A percentile compares a stretch with the other conserved stretches of the same genome.
Conservation (phyloP, 1,284 basidiomycete species). For the Trametes hirsuta region DNA sequence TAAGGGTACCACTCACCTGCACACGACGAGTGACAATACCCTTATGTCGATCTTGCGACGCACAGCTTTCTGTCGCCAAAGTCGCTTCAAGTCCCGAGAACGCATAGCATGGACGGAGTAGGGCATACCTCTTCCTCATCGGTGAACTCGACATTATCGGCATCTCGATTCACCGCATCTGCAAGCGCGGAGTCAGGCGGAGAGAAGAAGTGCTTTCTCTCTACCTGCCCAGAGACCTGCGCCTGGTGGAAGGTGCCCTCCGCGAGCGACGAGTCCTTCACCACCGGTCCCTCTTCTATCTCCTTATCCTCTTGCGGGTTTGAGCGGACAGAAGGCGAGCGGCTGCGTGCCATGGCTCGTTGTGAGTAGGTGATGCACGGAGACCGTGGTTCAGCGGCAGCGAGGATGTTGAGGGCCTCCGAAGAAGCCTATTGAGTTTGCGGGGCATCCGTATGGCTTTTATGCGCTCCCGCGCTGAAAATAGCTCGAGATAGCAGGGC, state of each 20-base stretch:
- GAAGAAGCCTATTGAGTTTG: neutral
- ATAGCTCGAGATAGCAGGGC: neutral
- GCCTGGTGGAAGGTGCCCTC: conserved; percentile 36
- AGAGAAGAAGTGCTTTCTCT: conserved; percentile 46
- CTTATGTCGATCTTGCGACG: conserved; percentile 50
- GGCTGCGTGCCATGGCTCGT: neutral
- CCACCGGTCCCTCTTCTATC: conserved; percentile 11
- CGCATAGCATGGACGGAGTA: neutral
- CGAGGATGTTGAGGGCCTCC: neutral
- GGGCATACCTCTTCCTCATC: conserved; percentile 48
- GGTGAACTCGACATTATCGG: conserved; percentile 48
- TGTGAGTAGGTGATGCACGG: conserved; percentile 1
- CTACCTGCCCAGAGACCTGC: conserved; percentile 19
- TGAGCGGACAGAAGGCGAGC: conserved; percentile 2
- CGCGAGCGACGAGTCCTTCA: conserved; percentile 10
- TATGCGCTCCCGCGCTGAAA: neutral
- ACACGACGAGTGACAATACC: conserved; percentile 51
- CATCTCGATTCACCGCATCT: conserved; percentile 54
- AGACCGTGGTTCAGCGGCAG: conserved; percentile 3
- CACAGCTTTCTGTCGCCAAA: conserved; percentile 39
- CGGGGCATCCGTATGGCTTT: neutral
- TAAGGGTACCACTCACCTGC: conserved; percentile 38
- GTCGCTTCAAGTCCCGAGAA: neutral
- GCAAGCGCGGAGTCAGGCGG: conserved; percentile 46
- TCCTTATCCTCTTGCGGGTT: conserved; percentile 7